These are phyloP conservation scores for Rhipidocladum racemiflorum DNA, from an alignment of 176 grass and related monocot genomes.

Conservation along the genomic window DNA sequence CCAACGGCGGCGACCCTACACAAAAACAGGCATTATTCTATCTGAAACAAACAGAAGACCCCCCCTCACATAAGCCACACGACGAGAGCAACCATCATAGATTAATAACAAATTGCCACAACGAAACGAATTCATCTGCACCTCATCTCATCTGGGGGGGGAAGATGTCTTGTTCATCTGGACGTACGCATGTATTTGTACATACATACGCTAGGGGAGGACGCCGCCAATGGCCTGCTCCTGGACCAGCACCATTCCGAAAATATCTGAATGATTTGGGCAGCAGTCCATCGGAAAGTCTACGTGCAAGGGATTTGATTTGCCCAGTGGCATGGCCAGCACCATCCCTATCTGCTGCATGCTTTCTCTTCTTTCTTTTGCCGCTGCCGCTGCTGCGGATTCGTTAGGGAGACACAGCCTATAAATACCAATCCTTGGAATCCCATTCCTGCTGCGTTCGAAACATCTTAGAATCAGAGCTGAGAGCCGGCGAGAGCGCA, in stretches of 20 bases:
- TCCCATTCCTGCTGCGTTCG: not conserved
- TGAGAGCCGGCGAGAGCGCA: not conserved
- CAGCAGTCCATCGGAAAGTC: not conserved
- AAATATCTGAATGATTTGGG: not conserved
- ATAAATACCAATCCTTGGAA: constrained; percentile 1
- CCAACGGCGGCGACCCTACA: not conserved
- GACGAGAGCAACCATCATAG: not conserved
- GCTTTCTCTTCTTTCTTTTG: not conserved
- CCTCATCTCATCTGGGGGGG: not conserved
- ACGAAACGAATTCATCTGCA: not conserved
- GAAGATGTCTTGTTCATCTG: not conserved
- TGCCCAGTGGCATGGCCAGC: constrained; percentile 12
- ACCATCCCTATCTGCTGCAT: not conserved
- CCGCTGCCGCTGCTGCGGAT: not conserved
- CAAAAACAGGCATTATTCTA: constrained; percentile 30
- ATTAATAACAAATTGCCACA: no score
- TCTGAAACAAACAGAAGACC: not conserved
- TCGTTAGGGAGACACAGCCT: not conserved
- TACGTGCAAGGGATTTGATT: constrained; percentile 13
- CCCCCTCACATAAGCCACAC: not conserved
- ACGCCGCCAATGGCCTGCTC: not conserved
- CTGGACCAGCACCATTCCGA: constrained; percentile 14
- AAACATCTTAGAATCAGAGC: not conserved
- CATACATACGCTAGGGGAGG: not conserved
- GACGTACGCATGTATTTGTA: not conserved